Conservation (phyloP, 2,329 filamentous ascomycete genomes). For the Septoria petroselini region DNA sequence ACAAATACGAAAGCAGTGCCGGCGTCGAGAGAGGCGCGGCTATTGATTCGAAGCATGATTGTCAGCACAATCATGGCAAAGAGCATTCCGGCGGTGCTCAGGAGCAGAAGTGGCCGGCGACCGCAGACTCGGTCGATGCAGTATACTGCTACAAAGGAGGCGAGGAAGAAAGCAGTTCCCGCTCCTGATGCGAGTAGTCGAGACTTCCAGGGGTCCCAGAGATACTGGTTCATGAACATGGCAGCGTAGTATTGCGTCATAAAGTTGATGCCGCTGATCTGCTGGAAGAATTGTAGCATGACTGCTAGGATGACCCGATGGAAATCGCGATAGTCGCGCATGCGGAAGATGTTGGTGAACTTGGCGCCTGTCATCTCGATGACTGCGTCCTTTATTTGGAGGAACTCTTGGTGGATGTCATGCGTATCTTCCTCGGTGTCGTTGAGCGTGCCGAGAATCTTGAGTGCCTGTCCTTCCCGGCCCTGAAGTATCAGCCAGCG, state of each 20-base stretch:
- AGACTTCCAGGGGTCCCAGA: conserved; percentile 33
- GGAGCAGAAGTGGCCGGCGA: conserved; percentile 34
- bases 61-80: conserved; percentile 62
- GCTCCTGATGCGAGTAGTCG: conserved; percentile 34
- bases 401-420: conserved; percentile 48
- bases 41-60: conserved; percentile 39
- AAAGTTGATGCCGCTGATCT: conserved; percentile 38
- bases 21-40: conserved; percentile 42
- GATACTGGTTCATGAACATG: conserved; percentile 42
- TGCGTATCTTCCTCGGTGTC: conserved; percentile 48
- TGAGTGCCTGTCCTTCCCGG: conserved; percentile 50
- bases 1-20: conserved; percentile 58
- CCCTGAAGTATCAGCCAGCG: conserved; percentile 56
- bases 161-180: conserved; percentile 50
- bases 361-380: conserved; percentile 42
- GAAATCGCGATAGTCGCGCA: conserved; percentile 37
- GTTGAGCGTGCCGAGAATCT: conserved; percentile 48
- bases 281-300: conserved; percentile 39
- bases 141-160: conserved; percentile 50
- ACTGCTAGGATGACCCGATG: conserved; percentile 38
- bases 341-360: conserved; percentile 34
- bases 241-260: conserved; percentile 45
- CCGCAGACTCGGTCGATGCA: conserved; percentile 41
- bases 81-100: conserved; percentile 49
- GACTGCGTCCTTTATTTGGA: conserved; percentile 54